Base-by-base conservation (phyloP, 306 rosid species). In the Cyamopsis tetragonoloba region DNA sequence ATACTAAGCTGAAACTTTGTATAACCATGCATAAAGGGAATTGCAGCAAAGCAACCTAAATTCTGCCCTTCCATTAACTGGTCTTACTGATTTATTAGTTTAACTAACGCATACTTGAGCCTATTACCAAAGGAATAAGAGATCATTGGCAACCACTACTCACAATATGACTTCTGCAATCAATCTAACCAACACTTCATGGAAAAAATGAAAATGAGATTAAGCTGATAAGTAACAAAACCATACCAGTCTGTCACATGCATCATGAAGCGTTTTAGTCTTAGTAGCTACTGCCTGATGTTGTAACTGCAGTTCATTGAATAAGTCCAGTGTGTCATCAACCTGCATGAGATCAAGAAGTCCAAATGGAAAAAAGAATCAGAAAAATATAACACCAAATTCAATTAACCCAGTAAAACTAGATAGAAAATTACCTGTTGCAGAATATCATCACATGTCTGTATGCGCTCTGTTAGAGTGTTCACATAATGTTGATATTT, bases 261-360 rank as follows among this genome's bases (percentile, higher is more conserved):
- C 99, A 79, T 90, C 99, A 65, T 95, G 99, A 58, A 95, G 97
- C 1, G 99, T 95, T 84, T 88, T 90, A 37, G 99, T 95, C 91
- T 90, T 95, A 15, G 92, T 90, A 64, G 97, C 96, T 20, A 95
- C 97, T 27, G 97, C 97, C 68, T 88, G 92, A 82, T 95, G 99
- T 81, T 95, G 96, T 83, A 85, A 67, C 53, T 95, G 97, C 38
- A 95, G 77, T 24, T 88, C 97, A 18, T 87, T 86, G 78, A 90
- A 90, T 60, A 86, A 80, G 72, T 83, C 96, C 12, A 90, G 59
- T 6, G 99, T 90, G 60, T 85, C 96, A 73, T 90, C 97, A 44
- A 95, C 97, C 99, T 95, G 88, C 82, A 79, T 0, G 5, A 66
- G 63, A 56, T 56, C 37, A 72, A 50, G 61, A 41, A 55, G 38